phyloP scores from a whole-genome alignment of 1,139 yeast species.

The Sugiyamaella xylanicola region DNA sequence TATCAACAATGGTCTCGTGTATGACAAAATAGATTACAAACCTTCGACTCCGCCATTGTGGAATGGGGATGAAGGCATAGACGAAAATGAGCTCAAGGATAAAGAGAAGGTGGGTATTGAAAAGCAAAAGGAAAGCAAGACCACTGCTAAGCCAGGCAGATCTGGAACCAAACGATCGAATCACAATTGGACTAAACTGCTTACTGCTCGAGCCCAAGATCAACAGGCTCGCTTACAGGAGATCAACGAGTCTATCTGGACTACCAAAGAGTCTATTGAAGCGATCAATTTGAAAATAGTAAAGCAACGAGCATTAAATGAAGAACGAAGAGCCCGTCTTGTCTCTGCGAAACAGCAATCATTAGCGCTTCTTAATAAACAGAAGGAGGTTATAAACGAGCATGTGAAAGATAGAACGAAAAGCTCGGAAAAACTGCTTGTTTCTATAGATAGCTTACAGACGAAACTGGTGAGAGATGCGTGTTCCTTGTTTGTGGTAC shows the following conservation, averaged over 20 bases:
- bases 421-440: not conserved
- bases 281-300: constrained; percentile 10
- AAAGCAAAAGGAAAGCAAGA: too few species aligned
- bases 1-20: constrained; percentile 21
- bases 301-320: constrained; percentile 19
- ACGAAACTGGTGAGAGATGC: constrained; percentile 8
- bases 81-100: not conserved
- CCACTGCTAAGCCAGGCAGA: not conserved
- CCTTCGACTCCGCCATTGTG: not conserved
- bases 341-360: not conserved
- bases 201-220: constrained; percentile 18
- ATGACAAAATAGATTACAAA: constrained; percentile 11
- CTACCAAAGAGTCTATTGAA: constrained; percentile 16
- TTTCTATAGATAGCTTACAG: not conserved
- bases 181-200: constrained; percentile 21
- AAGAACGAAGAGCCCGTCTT: constrained; percentile 13
- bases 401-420: not conserved
- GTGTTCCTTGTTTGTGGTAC: constrained; percentile 14
- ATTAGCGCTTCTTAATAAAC: not conserved
- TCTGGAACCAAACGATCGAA: constrained; percentile 21
- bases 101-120: too few species aligned
- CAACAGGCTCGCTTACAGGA: constrained; percentile 3
- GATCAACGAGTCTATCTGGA: constrained; percentile 16
- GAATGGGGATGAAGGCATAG: not conserved
- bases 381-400: constrained; percentile 1